Percentiles rank a stretch among this genome's conserved stretches.
Conservation (phyloP, 2,329 filamentous ascomycete genomes). For the Macrophomina phaseolina region DNA sequence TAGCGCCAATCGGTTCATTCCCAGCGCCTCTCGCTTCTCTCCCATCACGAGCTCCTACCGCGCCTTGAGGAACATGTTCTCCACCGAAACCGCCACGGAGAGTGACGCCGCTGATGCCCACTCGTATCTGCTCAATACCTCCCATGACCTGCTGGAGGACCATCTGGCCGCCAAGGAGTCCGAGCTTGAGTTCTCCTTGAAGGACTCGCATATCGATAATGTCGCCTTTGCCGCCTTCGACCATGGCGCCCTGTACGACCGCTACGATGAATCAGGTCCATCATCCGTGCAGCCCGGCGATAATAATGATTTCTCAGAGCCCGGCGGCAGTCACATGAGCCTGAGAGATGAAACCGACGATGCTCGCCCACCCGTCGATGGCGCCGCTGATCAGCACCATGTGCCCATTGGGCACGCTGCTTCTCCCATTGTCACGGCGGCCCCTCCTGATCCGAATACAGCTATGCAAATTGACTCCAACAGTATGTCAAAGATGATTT, state of each 20-base stretch:
- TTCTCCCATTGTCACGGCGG: neutral
- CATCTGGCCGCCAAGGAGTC: slow-evolving; percentile 30
- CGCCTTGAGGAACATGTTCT: slow-evolving; percentile 29
- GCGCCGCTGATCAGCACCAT: slow-evolving; percentile 17
- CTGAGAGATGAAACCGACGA: slow-evolving; percentile 40
- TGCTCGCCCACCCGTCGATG: slow-evolving; percentile 13
- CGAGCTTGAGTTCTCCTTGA: slow-evolving; percentile 34
- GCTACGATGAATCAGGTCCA: slow-evolving; percentile 46
- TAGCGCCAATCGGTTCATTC: slow-evolving; percentile 27
- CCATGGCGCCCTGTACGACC: slow-evolving; percentile 37
- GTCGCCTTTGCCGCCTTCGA: slow-evolving; percentile 42
- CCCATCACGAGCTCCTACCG: slow-evolving; percentile 28
- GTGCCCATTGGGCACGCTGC: slow-evolving; percentile 9
- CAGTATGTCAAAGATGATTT: slow-evolving; percentile 29
- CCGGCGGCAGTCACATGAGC: slow-evolving; percentile 40
- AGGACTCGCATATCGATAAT: slow-evolving; percentile 36
- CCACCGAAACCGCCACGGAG: slow-evolving; percentile 27
- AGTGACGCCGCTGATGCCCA: slow-evolving; percentile 26
- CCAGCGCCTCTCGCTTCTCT: slow-evolving; percentile 26
- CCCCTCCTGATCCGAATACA: neutral
- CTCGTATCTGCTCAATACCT: slow-evolving; percentile 28
- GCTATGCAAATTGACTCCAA: neutral
- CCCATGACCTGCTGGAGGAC: slow-evolving; percentile 28
- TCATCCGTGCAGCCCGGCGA: slow-evolving; percentile 49
- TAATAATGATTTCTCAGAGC: slow-evolving; percentile 43